Evolutionary conservation across 768 basidiomycete genomes (phyloP).

Genomic region (Russula brevipes): DNA sequence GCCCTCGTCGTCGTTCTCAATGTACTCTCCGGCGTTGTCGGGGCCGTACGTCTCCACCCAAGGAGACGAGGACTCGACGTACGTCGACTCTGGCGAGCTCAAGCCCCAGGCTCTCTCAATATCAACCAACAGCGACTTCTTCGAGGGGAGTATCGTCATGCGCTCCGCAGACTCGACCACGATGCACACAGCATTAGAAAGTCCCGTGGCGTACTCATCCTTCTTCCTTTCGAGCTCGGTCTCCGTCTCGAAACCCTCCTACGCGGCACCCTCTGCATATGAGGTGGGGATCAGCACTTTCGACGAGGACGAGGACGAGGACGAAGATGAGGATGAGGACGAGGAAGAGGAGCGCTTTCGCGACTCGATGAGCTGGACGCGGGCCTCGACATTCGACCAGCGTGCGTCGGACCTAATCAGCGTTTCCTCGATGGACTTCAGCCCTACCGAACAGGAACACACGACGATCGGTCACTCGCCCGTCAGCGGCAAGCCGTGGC

Average conservation of each 20-base stretch:
- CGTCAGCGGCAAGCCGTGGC: conserved; percentile 15
- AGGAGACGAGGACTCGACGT: conserved; percentile 21
- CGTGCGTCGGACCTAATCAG: conserved; percentile 15
- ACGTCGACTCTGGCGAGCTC: conserved; percentile 10
- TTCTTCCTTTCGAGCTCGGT: conserved; percentile 19
- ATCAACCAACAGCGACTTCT: conserved; percentile 14
- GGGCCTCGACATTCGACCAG: conserved; percentile 17
- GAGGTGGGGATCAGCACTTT: conserved; percentile 26
- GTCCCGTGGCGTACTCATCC: conserved; percentile 16
- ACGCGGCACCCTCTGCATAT: conserved; percentile 17
- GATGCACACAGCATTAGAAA: conserved; percentile 26
- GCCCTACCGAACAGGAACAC: conserved; percentile 20
- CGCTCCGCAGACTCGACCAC: conserved; percentile 21
- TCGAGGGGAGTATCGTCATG: conserved; percentile 25
- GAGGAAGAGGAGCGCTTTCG: conserved; percentile 22
- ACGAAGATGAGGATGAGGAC: conserved; percentile 23
- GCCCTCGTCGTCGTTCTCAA: conserved; percentile 24
- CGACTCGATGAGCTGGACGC: conserved; percentile 27
- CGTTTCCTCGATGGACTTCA: conserved; percentile 23
- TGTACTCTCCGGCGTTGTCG: conserved; percentile 25
- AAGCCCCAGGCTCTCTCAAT: conserved; percentile 18
- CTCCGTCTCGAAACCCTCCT: conserved; percentile 21
- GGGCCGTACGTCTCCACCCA: conserved; percentile 19
- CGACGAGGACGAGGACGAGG: conserved; percentile 22
- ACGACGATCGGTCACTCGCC: conserved; percentile 17